Percentiles rank a stretch among this genome's conserved stretches.
Evolutionary conservation across 306 rosid genomes (phyloP).

Genomic region (Malus domestica): ASM211411v1 NC_041790.1:16224501-16225000

Average conservation of each 20-base stretch:
- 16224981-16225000: background rate
- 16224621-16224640: background rate
- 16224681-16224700: background rate
- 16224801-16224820: background rate
- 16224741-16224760: background rate
- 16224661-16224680: background rate
- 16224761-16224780: background rate
- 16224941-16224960: background rate
- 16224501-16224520: background rate
- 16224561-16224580: background rate
- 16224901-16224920: conserved; percentile 1
- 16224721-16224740: background rate
- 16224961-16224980: background rate
- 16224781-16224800: conserved; percentile 1
- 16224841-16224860: background rate
- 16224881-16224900: background rate
- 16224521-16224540: background rate
- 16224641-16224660: background rate
- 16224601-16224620: background rate
- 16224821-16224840: background rate
- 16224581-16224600: background rate
- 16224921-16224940: background rate
- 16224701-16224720: background rate
- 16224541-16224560: background rate
- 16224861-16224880: background rate